phyloP scores from a whole-genome alignment of 345 rosid species.

The Raphanus sativus region DNA sequence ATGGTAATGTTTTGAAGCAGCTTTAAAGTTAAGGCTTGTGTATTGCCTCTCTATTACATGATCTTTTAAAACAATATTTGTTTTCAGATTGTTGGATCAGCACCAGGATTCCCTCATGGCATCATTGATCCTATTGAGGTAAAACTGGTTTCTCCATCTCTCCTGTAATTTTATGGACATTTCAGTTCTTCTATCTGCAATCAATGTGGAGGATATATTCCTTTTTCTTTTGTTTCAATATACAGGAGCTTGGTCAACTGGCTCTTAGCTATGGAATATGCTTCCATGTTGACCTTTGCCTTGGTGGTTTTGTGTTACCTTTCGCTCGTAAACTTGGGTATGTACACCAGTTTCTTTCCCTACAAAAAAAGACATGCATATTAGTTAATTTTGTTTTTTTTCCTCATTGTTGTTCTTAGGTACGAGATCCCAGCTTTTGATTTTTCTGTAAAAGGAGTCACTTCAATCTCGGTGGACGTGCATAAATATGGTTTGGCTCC shows the following conservation, averaged over 20 bases:
- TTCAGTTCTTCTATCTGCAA: slow-evolving; percentile 16
- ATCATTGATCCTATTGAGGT: slow-evolving; percentile 97
- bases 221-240: too few species aligned
- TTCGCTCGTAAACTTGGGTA: slow-evolving; percentile 92
- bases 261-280: slow-evolving; percentile 76
- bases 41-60: neutral
- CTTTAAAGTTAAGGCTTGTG: too few species aligned
- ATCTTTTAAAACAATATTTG: slow-evolving; percentile 17
- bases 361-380: too few species aligned
- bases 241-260: slow-evolving; percentile 92
- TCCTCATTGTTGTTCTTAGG: neutral
- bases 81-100: slow-evolving; percentile 94
- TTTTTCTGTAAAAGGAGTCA: neutral
- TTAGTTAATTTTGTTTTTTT: neutral
- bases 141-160: slow-evolving; percentile 12
- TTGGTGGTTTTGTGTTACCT: slow-evolving; percentile 97
- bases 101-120: slow-evolving; percentile 98
- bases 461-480: neutral
- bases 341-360: slow-evolving; percentile 2
- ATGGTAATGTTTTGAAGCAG: slow-evolving; percentile 71
- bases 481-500: neutral
- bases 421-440: neutral
- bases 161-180: neutral
- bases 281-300: slow-evolving; percentile 97
- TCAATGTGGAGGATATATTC: too few species aligned